Percentiles rank a stretch among this genome's conserved stretches.
Evolutionary conservation across 1,284 basidiomycete genomes (phyloP).

Genomic region (Ceratobasidium sp.): DNA sequence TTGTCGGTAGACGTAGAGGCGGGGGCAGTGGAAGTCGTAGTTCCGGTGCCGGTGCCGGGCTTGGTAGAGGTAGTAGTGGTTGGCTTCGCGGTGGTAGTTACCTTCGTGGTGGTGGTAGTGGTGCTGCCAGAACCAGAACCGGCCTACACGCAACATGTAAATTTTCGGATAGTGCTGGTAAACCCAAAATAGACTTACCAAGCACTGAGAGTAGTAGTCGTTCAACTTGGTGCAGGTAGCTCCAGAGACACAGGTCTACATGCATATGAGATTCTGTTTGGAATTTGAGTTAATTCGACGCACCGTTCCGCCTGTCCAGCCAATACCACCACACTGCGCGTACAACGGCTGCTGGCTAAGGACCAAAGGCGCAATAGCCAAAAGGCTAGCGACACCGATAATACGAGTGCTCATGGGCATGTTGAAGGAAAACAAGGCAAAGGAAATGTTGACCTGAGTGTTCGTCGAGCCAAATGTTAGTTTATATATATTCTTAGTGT

Average conservation of each 20-base stretch:
- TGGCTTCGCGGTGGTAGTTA: slow-evolving; percentile 20
- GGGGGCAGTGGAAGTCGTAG: slow-evolving; percentile 19
- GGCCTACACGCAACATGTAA: background rate
- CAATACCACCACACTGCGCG: slow-evolving; percentile 32
- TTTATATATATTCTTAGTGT: background rate
- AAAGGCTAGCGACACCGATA: slow-evolving; percentile 28
- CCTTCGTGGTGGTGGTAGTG: slow-evolving; percentile 51
- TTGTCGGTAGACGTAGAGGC: slow-evolving; percentile 39
- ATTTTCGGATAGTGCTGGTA: background rate
- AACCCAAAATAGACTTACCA: slow-evolving; percentile 56
- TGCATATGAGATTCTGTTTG: background rate
- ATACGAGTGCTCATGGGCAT: slow-evolving; percentile 6
- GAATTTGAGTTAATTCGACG: background rate
- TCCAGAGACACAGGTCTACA: slow-evolving; percentile 36
- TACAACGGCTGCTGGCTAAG: slow-evolving; percentile 23
- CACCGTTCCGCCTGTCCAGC: slow-evolving; percentile 26
- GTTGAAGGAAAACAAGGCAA: slow-evolving; percentile 1
- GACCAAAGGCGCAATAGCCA: slow-evolving; percentile 19
- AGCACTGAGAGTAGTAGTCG: slow-evolving; percentile 71
- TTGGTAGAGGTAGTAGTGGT: slow-evolving; percentile 35
- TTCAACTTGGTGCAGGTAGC: slow-evolving; percentile 62
- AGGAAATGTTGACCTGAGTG: slow-evolving; percentile 15
- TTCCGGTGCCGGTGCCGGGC: background rate
- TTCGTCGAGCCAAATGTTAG: slow-evolving; percentile 1
- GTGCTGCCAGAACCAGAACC: slow-evolving; percentile 56